Base-by-base conservation (phyloP, 1,284 basidiomycete genomes). In the Tylopilus sp. region DNA sequence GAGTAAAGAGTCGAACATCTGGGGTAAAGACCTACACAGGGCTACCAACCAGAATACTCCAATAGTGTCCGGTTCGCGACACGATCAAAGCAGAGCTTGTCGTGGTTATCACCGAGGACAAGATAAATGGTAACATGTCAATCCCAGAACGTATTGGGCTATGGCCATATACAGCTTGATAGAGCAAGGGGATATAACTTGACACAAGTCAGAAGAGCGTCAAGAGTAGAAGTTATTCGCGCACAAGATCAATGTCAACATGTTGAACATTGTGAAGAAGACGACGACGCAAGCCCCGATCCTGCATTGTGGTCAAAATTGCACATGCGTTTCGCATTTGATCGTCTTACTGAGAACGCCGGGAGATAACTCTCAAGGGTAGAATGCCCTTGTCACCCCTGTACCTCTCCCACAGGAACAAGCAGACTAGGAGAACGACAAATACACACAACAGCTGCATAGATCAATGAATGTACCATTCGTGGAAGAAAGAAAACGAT, bases 231-330 rank as follows among this genome's bases (percentile, higher is more conserved):
- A 21, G 34, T 23, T 34, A 27, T 29, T 21, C 23, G 5, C 71
- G 35, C 48, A 72, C 71, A 64, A 72, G 33, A 52, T 53, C 29
- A 72, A 64, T 16, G 62, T 54, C 50, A 72, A 42, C 39, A 34
- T 42, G 45, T 70, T 65, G 56, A 67, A 72, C 71, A 72, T 72
- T 33, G 71, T 70, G 45, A 67, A 71, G 50, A 72, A 72, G n/a
- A 62, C 29, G 53, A 57, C 64, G 35, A 72, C 63, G 48, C 63
- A 70, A 25, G 54, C 70, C 23, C 71, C 71, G 2, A 63, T 59
- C 42, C 67, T 70, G 48, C 37, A 19, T 25, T 27, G 12, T 16
- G 9, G 31, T 72, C 34, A 66, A 39, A 25, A 31, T 21, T 8
- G 35, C 37, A 23, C 42, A n/a, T 21, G 35, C 12, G 21, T n/a